Evolutionary conservation across 768 basidiomycete species (phyloP).

Genomic region (Plicaturopsis crispa): DNA sequence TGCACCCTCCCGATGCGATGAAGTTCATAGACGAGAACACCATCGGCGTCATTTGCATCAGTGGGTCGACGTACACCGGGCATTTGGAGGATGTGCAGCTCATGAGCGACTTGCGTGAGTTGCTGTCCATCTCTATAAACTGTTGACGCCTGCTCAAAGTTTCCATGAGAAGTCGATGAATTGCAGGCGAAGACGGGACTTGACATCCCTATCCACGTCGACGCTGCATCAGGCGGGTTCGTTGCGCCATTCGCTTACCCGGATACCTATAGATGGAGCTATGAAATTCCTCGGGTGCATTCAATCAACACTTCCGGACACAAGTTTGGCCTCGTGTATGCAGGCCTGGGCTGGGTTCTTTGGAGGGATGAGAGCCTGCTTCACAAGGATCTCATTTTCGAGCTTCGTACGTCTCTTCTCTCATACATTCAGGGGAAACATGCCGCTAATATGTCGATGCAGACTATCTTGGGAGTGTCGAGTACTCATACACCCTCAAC

Average conservation of each 20-base stretch:
- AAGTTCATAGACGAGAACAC: conserved; percentile 63
- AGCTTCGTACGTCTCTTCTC: conserved; percentile 42
- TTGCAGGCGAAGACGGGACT: conserved; percentile 43
- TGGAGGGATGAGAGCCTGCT: conserved; percentile 52
- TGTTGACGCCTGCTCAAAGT: neutral
- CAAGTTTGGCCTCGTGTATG: conserved; percentile 43
- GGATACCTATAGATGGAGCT: conserved; percentile 21
- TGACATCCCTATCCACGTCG: conserved; percentile 60
- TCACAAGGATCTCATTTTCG: conserved; percentile 59
- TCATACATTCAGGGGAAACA: too few relatives aligned
- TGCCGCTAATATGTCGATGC: conserved; percentile 10
- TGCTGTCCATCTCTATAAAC: neutral
- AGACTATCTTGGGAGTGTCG: conserved; percentile 51
- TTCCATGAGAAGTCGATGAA: conserved; percentile 37
- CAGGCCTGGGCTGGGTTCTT: conserved; percentile 54
- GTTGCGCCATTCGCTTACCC: conserved; percentile 60
- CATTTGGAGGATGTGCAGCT: conserved; percentile 53
- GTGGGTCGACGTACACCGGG: conserved; percentile 52
- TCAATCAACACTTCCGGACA: conserved; percentile 55
- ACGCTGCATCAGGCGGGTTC: conserved; percentile 57
- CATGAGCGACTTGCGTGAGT: conserved; percentile 43
- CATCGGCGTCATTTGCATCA: conserved; percentile 51
- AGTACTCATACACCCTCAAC: conserved; percentile 57
- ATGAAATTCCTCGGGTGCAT: conserved; percentile 40
- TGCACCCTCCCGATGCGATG: conserved; percentile 52